Evolutionary conservation across 1,284 basidiomycete species (phyloP).

Genomic region (Apiotrichum akiyoshidainum): DNA sequence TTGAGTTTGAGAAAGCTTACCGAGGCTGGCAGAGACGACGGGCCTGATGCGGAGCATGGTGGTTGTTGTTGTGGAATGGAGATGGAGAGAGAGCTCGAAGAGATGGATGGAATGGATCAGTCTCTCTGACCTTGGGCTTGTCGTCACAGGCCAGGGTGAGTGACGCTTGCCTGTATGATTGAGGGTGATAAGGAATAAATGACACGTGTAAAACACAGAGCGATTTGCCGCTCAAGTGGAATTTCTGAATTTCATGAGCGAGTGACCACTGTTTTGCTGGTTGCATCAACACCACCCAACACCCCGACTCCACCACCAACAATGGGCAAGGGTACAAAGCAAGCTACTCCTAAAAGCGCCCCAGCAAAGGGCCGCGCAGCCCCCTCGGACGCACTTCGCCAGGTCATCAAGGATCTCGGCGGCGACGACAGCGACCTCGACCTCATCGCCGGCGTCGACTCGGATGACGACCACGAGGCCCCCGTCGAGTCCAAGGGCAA

Average conservation of each 20-base stretch:
- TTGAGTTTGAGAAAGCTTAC: conserved; percentile 26
- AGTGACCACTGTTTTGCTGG: neutral
- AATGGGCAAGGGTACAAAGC: conserved; percentile 13
- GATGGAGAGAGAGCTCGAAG: neutral
- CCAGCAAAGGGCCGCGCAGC: neutral
- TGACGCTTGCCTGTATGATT: neutral
- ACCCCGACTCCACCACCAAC: neutral
- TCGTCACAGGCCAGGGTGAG: neutral
- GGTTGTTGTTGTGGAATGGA: neutral
- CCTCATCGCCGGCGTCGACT: conserved; percentile 54
- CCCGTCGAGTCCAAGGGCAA: conserved; percentile 17
- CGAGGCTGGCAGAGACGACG: conserved; percentile 50
- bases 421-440: conserved; percentile 57
- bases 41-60: conserved; percentile 40
- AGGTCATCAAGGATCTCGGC: conserved; percentile 55
- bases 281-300: neutral
- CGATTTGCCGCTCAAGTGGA: neutral
- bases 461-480: conserved; percentile 46
- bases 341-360: neutral
- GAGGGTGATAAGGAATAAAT: neutral
- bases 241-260: conserved; percentile 8
- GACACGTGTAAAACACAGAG: conserved; percentile 8
- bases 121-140: neutral
- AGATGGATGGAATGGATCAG: neutral
- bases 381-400: conserved; percentile 39